A percentile compares a stretch with the other conserved stretches of the same genome.
phyloP scores from a whole-genome alignment of 1,139 yeast genomes.

The Candida albicans region DNA sequence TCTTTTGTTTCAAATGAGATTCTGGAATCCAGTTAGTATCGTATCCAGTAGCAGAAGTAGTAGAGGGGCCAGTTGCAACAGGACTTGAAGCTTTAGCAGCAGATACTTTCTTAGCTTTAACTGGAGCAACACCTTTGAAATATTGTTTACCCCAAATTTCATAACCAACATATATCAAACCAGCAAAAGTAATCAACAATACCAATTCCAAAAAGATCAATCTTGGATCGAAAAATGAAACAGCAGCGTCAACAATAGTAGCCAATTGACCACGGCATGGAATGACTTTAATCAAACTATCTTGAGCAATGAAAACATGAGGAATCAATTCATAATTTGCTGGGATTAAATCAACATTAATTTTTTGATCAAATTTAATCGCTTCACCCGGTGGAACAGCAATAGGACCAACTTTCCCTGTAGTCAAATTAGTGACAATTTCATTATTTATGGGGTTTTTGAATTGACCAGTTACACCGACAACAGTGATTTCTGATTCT shows the following conservation, averaged over 20 bases:
- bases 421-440: constrained; percentile 60
- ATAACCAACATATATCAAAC: constrained; percentile 50
- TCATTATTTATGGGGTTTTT: constrained; percentile 55
- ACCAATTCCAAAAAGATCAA: constrained; percentile 62
- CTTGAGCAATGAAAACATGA: constrained; percentile 52
- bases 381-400: constrained; percentile 50
- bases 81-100: constrained; percentile 24
- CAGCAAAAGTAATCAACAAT: constrained; percentile 51
- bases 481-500: constrained; percentile 48
- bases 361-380: constrained; percentile 50
- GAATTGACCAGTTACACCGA: constrained; percentile 76
- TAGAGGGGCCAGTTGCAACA: constrained; percentile 24
- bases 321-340: constrained; percentile 64
- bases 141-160: constrained; percentile 45
- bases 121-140: constrained; percentile 41
- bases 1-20: constrained; percentile 32
- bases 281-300: constrained; percentile 54
- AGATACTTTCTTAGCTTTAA: constrained; percentile 19
- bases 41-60: constrained; percentile 30
- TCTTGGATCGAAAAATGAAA: constrained; percentile 74
- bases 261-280: constrained; percentile 61
- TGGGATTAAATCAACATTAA: constrained; percentile 58
- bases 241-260: constrained; percentile 59
- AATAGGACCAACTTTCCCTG: constrained; percentile 65
- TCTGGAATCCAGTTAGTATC: constrained; percentile 40